These are phyloP conservation scores for Lepidium africanum DNA, from an alignment of 345 rosid genomes.

Conservation along the genomic window DNA sequence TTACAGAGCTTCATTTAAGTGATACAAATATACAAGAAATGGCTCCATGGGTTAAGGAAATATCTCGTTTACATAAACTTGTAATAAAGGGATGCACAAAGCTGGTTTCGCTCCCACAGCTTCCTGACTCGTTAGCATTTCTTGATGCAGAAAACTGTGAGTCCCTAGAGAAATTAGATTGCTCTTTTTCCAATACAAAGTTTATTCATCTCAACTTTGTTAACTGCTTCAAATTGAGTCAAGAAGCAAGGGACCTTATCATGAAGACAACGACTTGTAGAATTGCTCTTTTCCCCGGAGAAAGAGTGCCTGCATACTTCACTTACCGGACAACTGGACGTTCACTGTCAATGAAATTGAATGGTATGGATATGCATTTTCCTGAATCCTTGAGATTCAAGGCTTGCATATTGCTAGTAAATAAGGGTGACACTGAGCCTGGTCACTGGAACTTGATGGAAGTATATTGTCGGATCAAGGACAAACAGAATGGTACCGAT, in stretches of 20 bases:
- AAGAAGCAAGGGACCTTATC: neutral
- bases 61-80: neutral
- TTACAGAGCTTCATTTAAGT: neutral
- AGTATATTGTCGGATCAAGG: neutral
- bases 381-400: neutral
- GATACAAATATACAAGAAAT: neutral
- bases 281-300: neutral
- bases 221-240: neutral
- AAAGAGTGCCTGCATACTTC: neutral
- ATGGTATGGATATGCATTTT: neutral
- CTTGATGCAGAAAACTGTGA: neutral
- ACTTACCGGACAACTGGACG: neutral
- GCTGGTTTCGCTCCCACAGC: neutral
- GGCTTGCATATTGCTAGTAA: neutral
- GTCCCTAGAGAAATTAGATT: neutral
- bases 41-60: neutral
- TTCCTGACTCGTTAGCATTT: neutral
- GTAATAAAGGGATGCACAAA: neutral
- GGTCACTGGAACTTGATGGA: neutral
- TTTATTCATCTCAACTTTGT: neutral
- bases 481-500: neutral
- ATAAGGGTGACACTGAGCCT: neutral
- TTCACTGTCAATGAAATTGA: neutral
- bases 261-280: neutral
- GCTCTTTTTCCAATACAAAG: neutral